Percentiles rank a stretch among this genome's conserved stretches.
Conservation (phyloP, 2,329 filamentous ascomycete genomes). For the Podosphaera fusca region DNA sequence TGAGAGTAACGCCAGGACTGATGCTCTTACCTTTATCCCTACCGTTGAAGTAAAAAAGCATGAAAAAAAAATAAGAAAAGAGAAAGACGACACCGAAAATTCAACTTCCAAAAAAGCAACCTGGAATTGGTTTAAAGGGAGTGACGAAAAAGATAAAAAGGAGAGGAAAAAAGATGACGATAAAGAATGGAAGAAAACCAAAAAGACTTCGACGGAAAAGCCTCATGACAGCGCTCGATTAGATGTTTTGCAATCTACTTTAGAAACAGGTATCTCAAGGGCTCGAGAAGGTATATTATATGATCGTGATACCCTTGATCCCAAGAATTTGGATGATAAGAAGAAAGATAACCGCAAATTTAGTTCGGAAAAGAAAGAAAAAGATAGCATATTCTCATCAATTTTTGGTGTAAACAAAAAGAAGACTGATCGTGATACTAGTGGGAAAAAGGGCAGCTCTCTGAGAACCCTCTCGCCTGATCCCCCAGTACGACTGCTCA, state of each 20-base stretch:
- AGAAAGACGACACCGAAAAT: conserved; percentile 38
- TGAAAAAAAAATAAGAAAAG: conserved; percentile 56
- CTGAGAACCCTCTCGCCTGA: conserved; percentile 63
- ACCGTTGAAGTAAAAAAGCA: conserved; percentile 54
- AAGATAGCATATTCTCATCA: conserved; percentile 79
- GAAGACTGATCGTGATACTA: conserved; percentile 53
- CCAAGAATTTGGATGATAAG: conserved; percentile 54
- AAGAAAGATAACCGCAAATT: conserved; percentile 63
- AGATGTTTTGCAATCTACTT: conserved; percentile 70
- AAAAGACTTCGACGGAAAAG: conserved; percentile 33
- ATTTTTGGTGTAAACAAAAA: conserved; percentile 83
- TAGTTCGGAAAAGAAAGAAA: conserved; percentile 65
- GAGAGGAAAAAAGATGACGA: conserved; percentile 38
- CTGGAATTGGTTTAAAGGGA: conserved; percentile 63
- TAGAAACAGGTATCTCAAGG: conserved; percentile 39
- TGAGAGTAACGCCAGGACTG: conserved; percentile 47
- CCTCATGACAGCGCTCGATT: conserved; percentile 59
- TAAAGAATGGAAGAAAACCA: conserved; percentile 37
- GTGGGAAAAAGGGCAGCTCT: conserved; percentile 47
- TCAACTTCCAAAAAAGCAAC: conserved; percentile 47
- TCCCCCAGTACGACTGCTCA: conserved; percentile 46
- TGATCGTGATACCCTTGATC: conserved; percentile 52
- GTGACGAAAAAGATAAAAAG: conserved; percentile 52
- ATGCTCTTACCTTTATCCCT: conserved; percentile 59
- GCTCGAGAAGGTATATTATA: conserved; percentile 67